phyloP scores from a whole-genome alignment of 768 basidiomycete species.

The Serpula lacrymans region DNA sequence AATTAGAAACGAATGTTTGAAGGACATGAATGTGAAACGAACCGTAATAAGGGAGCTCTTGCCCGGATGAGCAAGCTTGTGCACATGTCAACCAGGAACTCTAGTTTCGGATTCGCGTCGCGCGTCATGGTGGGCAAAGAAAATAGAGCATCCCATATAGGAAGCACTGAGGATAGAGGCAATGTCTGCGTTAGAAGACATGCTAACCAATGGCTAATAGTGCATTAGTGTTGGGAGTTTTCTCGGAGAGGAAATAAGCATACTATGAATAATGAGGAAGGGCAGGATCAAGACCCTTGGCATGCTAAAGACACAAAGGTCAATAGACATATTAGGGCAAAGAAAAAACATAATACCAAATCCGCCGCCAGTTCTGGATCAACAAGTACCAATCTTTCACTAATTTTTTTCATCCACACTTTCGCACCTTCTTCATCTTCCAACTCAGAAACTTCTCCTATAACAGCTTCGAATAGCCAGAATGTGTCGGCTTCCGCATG shows the following conservation, averaged over 20 bases:
- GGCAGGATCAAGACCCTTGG: slow-evolving; percentile 63
- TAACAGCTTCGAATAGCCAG: slow-evolving; percentile 74
- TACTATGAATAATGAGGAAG: slow-evolving; percentile 82
- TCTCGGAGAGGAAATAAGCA: slow-evolving; percentile 21
- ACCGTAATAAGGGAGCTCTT: slow-evolving; percentile 55
- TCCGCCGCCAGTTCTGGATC: slow-evolving; percentile 59
- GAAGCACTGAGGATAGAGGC: slow-evolving; percentile 55
- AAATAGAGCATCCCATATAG: slow-evolving; percentile 72
- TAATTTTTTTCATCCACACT: slow-evolving; percentile 60
- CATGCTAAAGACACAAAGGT: slow-evolving; percentile 38
- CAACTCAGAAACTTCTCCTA: slow-evolving; percentile 72
- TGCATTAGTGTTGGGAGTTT: slow-evolving; percentile 5
- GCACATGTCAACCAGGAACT: slow-evolving; percentile 68
- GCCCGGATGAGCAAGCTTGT: slow-evolving; percentile 64
- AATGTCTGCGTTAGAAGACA: slow-evolving; percentile 70
- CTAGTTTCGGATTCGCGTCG: slow-evolving; percentile 55
- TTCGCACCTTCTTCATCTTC: slow-evolving; percentile 63
- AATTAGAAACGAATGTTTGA: background rate
- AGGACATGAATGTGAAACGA: slow-evolving; percentile 13
- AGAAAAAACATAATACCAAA: slow-evolving; percentile 40
- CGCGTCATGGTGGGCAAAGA: slow-evolving; percentile 53
- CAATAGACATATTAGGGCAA: slow-evolving; percentile 1
- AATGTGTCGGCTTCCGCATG: slow-evolving; percentile 81
- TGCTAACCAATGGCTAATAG: slow-evolving; percentile 67
- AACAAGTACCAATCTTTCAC: slow-evolving; percentile 56